phyloP scores from a whole-genome alignment of 352 stramenopile species.

The Globisporangium rhizosaccharum region DNA sequence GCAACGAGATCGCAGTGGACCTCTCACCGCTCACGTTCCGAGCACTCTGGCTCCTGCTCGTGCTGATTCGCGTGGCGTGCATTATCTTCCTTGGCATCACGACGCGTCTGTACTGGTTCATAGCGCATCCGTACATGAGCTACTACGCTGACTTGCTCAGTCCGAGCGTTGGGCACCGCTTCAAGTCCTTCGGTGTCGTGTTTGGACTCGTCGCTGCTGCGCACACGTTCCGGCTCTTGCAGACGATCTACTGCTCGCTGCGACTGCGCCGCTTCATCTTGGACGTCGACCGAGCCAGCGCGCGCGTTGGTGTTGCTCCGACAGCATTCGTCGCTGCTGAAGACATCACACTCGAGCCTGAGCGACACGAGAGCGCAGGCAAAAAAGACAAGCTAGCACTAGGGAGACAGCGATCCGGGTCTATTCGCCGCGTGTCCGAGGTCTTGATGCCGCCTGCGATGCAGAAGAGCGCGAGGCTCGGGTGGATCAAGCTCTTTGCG shows the following conservation, averaged over 20 bases:
- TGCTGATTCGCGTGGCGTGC: constrained; percentile 6
- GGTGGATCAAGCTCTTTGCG: constrained; percentile 15
- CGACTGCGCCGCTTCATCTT: not conserved
- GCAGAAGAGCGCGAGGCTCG: not conserved
- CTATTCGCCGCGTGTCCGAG: constrained; percentile 6
- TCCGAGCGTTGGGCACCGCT: constrained; percentile 11
- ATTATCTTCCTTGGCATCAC: constrained; percentile 17
- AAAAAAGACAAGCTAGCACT: not conserved
- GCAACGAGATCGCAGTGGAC: not conserved
- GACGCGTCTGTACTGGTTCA: constrained; percentile 21
- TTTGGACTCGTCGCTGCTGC: constrained; percentile 19
- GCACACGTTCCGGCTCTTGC: constrained; percentile 14
- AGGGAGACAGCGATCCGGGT: not conserved
- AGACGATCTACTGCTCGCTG: constrained; percentile 9
- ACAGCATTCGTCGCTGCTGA: not conserved
- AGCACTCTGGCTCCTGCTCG: constrained; percentile 9
- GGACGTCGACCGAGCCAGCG: not conserved
- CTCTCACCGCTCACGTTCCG: constrained; percentile 3
- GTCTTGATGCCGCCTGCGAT: not conserved
- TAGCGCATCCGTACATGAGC: constrained; percentile 28
- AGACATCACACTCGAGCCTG: not conserved
- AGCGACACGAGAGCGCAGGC: not conserved
- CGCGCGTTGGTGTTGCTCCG: not conserved
- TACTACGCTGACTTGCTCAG: constrained; percentile 38
- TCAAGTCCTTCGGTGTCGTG: constrained; percentile 15